Base-by-base conservation (phyloP, 495 filamentous ascomycete species). In the Penicillium canariense region DNA sequence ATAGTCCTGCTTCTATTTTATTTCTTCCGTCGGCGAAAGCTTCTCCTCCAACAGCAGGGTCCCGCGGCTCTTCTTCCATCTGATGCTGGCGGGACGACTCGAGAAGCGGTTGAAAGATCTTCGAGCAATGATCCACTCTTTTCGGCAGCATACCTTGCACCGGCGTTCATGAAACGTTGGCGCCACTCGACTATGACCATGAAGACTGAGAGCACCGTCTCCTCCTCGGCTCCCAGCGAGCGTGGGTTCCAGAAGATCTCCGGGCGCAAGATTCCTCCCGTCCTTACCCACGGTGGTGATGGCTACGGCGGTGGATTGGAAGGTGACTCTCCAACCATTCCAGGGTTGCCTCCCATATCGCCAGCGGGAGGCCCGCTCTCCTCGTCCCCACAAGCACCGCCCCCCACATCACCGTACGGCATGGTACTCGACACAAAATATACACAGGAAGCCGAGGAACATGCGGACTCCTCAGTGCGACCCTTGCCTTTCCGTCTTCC, bases 181-280 rank as follows among this genome's bases (percentile, higher is more conserved):
- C 47, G 67, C 44, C 50, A 73, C 44, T 72, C 65, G n/a, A 71
- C 65, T 15, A 62, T 69, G 51, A 70, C 78, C 12, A 74, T 71
- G 1, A 68, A 63, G 1, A 77, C 75, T 3, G 79, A 80, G 32
- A 77, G 76, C 36, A 70, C 66, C 4, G 9, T 66, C 7, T 62
- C 62, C 6, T 62, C 62, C 26, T 66, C 70, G 0, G 54, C 39
- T 18, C 58, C 73, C 4, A 78, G 77, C 50, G 80, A 83, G 45
- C 76, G 76, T 12, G 80, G 81, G 2, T 83, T 83, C 56, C 78
- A 83, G 54, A 81, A 80, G 55, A 73, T 92, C 4, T 86, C 87
- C 5, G 88, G 88, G 30, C 77, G 83, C 48, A 90, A 90, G 59
- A 71, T 92, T n/a, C 77, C 81, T 5, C 84, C 88, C 14, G 87